Percentiles rank a stretch among this genome's conserved stretches.
phyloP scores from a whole-genome alignment of 306 rosid genomes.

The Trifolium fragiferum region DNA sequence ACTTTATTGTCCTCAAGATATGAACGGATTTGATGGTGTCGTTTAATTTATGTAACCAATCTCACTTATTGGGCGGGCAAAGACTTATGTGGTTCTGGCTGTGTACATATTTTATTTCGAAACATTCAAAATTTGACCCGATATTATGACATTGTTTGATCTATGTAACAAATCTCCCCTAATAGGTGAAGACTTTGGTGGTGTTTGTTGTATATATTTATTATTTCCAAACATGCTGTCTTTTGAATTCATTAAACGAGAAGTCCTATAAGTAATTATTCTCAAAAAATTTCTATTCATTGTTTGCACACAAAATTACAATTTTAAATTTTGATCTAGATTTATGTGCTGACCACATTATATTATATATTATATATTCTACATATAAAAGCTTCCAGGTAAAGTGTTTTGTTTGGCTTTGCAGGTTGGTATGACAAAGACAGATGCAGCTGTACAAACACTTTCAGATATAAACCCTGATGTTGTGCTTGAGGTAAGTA shows the following conservation, averaged over 20 bases:
- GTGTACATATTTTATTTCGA: neutral
- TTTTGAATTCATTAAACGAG: slow-evolving; percentile 22
- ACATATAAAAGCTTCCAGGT: slow-evolving; percentile 33
- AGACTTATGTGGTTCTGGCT: neutral
- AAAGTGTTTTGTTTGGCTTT: slow-evolving; percentile 40
- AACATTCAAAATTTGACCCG: slow-evolving; percentile 1
- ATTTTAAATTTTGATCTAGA: slow-evolving; percentile 26
- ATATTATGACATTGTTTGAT: neutral
- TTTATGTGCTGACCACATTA: neutral
- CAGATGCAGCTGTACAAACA: slow-evolving; percentile 97
- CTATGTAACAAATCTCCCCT: neutral
- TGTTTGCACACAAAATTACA: slow-evolving; percentile 2
- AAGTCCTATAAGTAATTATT: slow-evolving; percentile 18
- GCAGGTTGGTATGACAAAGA: slow-evolving; percentile 94
- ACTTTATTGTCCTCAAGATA: slow-evolving; percentile 23
- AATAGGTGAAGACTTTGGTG: neutral
- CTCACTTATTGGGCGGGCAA: neutral
- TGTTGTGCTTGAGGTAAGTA: slow-evolving; percentile 83
- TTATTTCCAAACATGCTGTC: slow-evolving; percentile 2
- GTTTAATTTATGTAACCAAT: neutral
- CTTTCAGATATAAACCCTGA: slow-evolving; percentile 95
- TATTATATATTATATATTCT: slow-evolving; percentile 2
- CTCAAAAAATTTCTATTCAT: slow-evolving; percentile 1
- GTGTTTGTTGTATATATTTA: neutral
- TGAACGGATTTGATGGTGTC: neutral